phyloP scores from a whole-genome alignment of 345 rosid genomes.

The Rhodamnia argentea region DNA sequence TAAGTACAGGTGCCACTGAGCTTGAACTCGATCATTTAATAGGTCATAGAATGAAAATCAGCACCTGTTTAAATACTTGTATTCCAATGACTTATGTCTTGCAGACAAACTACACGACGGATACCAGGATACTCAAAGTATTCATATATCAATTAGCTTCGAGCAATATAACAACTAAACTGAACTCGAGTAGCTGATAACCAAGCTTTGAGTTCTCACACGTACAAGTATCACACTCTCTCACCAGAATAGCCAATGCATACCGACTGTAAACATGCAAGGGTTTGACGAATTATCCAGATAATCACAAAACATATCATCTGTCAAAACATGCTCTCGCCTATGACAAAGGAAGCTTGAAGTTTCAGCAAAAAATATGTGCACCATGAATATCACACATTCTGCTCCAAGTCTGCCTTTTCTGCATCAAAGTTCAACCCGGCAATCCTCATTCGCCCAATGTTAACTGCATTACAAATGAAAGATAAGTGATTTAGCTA shows the following conservation, averaged over 20 bases:
- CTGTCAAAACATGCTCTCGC: background rate
- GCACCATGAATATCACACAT: background rate
- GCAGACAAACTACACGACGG: background rate
- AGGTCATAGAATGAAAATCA: background rate
- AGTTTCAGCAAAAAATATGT: background rate
- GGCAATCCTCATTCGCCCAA: slow-evolving; percentile 67
- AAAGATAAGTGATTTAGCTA: background rate
- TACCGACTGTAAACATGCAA: background rate
- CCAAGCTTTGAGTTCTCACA: background rate
- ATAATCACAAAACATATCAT: background rate
- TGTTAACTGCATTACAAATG: slow-evolving; percentile 43
- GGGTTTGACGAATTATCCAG: background rate
- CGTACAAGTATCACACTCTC: background rate
- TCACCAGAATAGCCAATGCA: background rate
- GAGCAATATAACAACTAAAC: background rate
- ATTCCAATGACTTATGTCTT: background rate
- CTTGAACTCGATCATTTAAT: background rate
- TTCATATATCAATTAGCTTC: background rate
- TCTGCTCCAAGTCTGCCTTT: slow-evolving; percentile 7
- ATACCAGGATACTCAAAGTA: background rate
- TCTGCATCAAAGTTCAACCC: slow-evolving; percentile 52
- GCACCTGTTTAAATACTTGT: background rate
- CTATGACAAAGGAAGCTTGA: background rate
- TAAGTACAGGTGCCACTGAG: background rate
- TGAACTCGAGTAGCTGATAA: background rate